Conservation (phyloP, 257 asterid genomes). For the Fraxinus excelsior region DNA sequence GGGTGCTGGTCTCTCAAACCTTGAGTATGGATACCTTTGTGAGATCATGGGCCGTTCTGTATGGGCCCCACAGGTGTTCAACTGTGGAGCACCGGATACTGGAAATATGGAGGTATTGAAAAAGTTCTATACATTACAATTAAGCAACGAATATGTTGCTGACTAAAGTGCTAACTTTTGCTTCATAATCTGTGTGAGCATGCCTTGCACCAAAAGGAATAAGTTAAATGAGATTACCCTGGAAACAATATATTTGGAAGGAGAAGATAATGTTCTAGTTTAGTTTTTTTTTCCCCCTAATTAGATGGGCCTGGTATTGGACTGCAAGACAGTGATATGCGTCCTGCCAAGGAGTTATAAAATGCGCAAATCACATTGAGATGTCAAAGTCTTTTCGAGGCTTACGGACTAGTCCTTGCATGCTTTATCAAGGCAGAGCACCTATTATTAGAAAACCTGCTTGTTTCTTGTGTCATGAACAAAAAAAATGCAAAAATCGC, state of each 20-base stretch:
- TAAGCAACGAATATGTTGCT: neutral
- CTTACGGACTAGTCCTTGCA: neutral
- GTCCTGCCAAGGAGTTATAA: neutral
- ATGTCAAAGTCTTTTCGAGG: neutral
- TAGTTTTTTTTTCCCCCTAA: too few species aligned
- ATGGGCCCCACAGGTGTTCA: conserved; percentile 96
- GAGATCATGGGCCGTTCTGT: conserved; percentile 93
- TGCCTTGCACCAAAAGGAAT: neutral
- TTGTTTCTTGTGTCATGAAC: neutral
- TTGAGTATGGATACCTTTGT: conserved; percentile 90
- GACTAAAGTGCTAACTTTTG: neutral
- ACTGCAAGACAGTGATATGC: neutral
- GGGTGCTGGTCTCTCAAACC: conserved; percentile 90
- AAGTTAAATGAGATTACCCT: too few species aligned
- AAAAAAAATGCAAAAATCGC: neutral
- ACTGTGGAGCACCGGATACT: conserved; percentile 98
- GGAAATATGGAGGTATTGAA: conserved; percentile 97
- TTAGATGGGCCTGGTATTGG: neutral
- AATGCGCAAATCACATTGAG: neutral
- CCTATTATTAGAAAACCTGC: neutral
- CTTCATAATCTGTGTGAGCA: neutral
- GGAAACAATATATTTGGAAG: too few species aligned
- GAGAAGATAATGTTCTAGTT: too few species aligned
- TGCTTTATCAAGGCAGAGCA: neutral
- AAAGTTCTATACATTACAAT: neutral